phyloP scores from a whole-genome alignment of 2,329 filamentous ascomycete genomes.

The Aureobasidium sp. region DNA sequence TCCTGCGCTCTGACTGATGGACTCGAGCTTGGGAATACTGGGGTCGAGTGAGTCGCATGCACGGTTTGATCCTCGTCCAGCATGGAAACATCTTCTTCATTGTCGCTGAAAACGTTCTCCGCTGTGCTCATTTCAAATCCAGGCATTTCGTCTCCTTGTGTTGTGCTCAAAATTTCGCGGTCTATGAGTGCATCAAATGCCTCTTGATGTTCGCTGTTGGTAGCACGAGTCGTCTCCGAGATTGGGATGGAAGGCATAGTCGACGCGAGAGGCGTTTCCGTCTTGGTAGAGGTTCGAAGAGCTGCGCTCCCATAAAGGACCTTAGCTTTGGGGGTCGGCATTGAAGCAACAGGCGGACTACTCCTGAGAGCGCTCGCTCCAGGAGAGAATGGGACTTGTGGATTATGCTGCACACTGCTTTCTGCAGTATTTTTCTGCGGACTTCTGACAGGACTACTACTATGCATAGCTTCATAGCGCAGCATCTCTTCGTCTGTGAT shows the following conservation, averaged over 20 bases:
- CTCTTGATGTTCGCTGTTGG: neutral
- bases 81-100: neutral
- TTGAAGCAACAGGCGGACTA: neutral
- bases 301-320: neutral
- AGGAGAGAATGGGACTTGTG: neutral
- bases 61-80: neutral
- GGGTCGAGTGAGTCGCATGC: neutral
- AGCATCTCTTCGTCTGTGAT: slow-evolving; percentile 9
- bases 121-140: neutral
- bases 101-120: neutral
- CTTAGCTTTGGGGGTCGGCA: neutral
- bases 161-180: neutral
- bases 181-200: neutral
- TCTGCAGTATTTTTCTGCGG: neutral
- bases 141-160: neutral
- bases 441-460: slow-evolving; percentile 2
- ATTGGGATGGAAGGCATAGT: neutral
- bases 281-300: neutral
- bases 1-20: neutral
- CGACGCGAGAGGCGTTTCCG: neutral
- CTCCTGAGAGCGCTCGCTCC: neutral
- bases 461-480: slow-evolving; percentile 4
- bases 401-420: neutral
- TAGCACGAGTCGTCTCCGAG: neutral
- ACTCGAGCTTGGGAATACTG: neutral